phyloP scores from a whole-genome alignment of 176 grass and related monocot species.

The maize (Zea mays) region DNA sequence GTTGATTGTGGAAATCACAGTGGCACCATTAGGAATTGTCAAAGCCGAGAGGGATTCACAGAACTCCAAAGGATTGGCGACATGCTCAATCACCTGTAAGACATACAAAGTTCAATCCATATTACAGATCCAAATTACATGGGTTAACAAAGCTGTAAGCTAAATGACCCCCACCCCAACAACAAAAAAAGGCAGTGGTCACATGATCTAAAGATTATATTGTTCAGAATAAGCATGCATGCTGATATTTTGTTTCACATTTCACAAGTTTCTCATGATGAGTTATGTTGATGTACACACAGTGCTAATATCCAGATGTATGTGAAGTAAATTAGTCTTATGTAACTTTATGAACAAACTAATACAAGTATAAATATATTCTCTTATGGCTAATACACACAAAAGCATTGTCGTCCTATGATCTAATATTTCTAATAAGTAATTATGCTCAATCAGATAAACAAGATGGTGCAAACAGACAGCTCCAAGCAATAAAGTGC shows the following conservation, averaged over 20 bases:
- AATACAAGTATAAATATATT: background rate
- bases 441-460: background rate
- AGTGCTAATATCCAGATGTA: no score
- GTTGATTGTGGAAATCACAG: slow-evolving; percentile 90
- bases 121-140: slow-evolving; percentile 24
- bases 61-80: slow-evolving; percentile 73
- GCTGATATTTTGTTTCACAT: no score
- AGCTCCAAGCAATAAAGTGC: slow-evolving; percentile 6
- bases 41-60: slow-evolving; percentile 78
- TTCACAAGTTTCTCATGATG: no score
- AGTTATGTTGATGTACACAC: no score
- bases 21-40: slow-evolving; percentile 64
- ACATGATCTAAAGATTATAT: background rate
- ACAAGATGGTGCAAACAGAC: background rate
- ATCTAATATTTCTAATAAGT: slow-evolving; percentile 6
- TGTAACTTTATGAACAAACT: background rate
- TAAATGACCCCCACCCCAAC: background rate
- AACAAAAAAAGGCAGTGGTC: background rate
- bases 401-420: background rate
- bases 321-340: background rate
- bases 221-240: no score
- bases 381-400: background rate
- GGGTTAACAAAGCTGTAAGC: slow-evolving; percentile 7
- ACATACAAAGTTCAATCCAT: slow-evolving; percentile 26
- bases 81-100: slow-evolving; percentile 96